Percentiles rank a stretch among this genome's conserved stretches.
These are phyloP conservation scores for Cystoisospora suis DNA, from an alignment of 169 alveolate species.

Conservation along the genomic window DNA sequence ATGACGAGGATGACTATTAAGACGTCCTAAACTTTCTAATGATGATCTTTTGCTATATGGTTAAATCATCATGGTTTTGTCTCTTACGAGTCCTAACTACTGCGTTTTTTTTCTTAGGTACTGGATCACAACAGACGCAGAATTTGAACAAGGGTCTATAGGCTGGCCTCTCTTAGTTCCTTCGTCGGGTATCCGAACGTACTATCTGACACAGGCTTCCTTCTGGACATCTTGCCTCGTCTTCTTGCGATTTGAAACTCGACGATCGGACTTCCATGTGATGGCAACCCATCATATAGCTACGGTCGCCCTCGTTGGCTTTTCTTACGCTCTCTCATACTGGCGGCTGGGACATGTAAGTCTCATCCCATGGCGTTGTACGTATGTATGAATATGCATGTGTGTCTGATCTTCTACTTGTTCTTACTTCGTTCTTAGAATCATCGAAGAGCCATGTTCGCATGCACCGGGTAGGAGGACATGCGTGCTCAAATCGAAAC, in stretches of 20 bases:
- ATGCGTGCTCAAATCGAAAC: too few species aligned
- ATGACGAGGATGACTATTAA: background rate
- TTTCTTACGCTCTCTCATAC: slow-evolving; percentile 57
- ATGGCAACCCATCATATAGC: slow-evolving; percentile 63
- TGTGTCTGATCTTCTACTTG: background rate
- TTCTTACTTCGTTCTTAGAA: too few species aligned
- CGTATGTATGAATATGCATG: too few species aligned
- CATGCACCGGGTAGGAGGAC: too few species aligned
- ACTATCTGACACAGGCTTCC: slow-evolving; percentile 47
- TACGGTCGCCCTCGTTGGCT: slow-evolving; percentile 47
- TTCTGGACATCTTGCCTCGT: slow-evolving; percentile 63
- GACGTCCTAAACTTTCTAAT: background rate
- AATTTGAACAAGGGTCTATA: slow-evolving; percentile 10
- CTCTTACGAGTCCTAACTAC: background rate
- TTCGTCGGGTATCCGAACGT: slow-evolving; percentile 13
- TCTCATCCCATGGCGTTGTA: too few species aligned
- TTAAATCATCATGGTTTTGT: background rate
- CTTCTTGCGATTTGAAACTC: slow-evolving; percentile 50
- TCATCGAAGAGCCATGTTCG: too few species aligned
- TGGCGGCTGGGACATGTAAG: slow-evolving; percentile 68
- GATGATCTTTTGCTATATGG: background rate
- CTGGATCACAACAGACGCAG: slow-evolving; percentile 45
- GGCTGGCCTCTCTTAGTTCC: slow-evolving; percentile 54
- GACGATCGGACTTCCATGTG: slow-evolving; percentile 47
- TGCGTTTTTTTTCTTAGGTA: background rate